Percentiles rank a stretch among this genome's conserved stretches.
Conservation (phyloP, 148 eudicot species). For the Cornus suecica region DNA sequence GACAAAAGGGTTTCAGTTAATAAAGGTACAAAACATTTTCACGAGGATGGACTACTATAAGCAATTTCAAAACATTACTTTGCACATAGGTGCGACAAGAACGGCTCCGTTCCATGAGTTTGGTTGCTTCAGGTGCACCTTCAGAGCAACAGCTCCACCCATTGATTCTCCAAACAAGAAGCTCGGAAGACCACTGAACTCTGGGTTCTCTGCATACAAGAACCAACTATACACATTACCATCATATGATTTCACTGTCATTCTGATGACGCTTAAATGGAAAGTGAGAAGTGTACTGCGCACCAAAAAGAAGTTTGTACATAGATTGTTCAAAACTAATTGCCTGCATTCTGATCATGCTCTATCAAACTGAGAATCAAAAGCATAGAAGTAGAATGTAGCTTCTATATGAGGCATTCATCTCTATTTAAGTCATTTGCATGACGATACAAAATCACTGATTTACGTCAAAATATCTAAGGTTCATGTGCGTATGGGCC, state of each 20-base stretch:
- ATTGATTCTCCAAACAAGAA: constrained; percentile 90
- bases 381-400: neutral
- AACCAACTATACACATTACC: neutral
- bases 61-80: constrained; percentile 41
- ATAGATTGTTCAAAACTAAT: neutral
- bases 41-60: neutral
- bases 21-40: neutral
- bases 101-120: constrained; percentile 83
- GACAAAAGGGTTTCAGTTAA: constrained; percentile 7
- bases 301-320: neutral
- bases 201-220: constrained; percentile 59
- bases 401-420: neutral
- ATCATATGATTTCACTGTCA: neutral
- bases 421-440: neutral
- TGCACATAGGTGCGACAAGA: constrained; percentile 98
- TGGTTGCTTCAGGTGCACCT: constrained; percentile 86
- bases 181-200: constrained; percentile 48
- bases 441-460: neutral
- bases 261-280: constrained; percentile 1
- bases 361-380: neutral
- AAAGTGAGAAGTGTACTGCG: neutral
- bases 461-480: neutral
- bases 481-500: too few relatives aligned
- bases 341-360: neutral
- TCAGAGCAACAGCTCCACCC: constrained; percentile 97